Evolutionary conservation across 768 basidiomycete genomes (phyloP), one percentile per base, ranked within the genome.

Genomic region (Macrolepiota fuliginosa): DNA sequence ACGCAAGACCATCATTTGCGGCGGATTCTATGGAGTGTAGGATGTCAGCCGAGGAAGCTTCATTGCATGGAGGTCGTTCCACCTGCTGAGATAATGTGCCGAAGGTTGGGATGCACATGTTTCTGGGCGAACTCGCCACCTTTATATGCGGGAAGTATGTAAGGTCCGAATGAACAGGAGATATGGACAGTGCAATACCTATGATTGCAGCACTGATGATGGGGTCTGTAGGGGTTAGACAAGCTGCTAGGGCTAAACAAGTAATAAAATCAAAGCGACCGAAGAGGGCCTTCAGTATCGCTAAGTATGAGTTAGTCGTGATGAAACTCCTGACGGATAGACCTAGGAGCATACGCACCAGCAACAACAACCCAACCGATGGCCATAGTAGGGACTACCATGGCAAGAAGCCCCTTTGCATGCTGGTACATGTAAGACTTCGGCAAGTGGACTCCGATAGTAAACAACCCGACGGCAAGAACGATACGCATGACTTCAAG

Each of bases 1-100:
- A 97, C 1, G 96, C 94, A 13, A 98, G 81, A 1, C 97, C 97
- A 66, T 98, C 97, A 73, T 99, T 99, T 6, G 92, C 89, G 0
- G 96, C 97, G 4, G 91, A 92, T 74, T 98, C 96, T 61, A 2
- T 1, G 22, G 22, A 55, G 11, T n/a, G 13, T 40, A 19, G 22
- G 27, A 19, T 37, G 9, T 17, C 17, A 40, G 45, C 6, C 36
- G 25, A 39, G 12, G 19, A 17, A 35, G 13, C 1, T 24, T 25
- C 22, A 55, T n/a, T 22, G 11, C 11, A 35, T 6, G 4, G 17
- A 27, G 7, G n/a, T 37, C 19, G 32, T 9, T 53, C 22, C 9
- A 55, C 60, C 60, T 0, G 92, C 93, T 0, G 91, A 84, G 6
- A 97, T 78, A 46, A 97, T 81, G 24, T 86, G 89, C 29, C 96